These are phyloP conservation scores for Stagonosporopsis chrysanthemi DNA, from an alignment of 2,329 filamentous ascomycete genomes.

Conservation along the genomic window DNA sequence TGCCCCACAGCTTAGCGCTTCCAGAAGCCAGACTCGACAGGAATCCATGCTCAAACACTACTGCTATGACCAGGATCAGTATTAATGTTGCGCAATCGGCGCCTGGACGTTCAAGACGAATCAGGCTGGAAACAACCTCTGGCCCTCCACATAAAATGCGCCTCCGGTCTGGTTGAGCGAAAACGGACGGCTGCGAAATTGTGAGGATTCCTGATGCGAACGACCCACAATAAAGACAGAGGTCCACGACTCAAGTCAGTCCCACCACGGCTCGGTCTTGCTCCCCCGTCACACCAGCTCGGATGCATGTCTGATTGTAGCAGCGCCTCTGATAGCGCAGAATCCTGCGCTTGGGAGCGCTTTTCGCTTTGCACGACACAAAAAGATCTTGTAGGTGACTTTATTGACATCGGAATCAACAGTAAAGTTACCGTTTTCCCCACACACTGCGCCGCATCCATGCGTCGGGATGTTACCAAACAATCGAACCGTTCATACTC, in stretches of 20 bases:
- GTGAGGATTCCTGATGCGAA: not conserved
- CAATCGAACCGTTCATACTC: conserved; percentile 3
- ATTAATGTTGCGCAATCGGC: not conserved
- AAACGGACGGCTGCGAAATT: conserved; percentile 2
- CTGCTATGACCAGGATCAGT: not conserved
- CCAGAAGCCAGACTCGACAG: conserved; percentile 4
- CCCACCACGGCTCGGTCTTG: conserved; percentile 10
- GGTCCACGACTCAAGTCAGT: conserved; percentile 9
- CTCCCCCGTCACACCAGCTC: conserved; percentile 3
- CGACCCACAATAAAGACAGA: not conserved
- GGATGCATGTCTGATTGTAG: conserved; percentile 9
- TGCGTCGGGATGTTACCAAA: conserved; percentile 8
- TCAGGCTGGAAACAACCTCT: not conserved
- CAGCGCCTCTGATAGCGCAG: conserved; percentile 1
- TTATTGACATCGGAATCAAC: not conserved
- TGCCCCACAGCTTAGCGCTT: not conserved
- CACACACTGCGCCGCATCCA: not conserved
- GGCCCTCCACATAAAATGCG: not conserved
- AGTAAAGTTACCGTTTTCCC: not conserved
- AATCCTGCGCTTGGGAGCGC: not conserved
- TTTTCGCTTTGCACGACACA: not conserved
- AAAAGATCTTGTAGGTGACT: too few species aligned
- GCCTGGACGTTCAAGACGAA: not conserved
- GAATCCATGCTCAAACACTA: not conserved
- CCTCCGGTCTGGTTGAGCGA: not conserved